Percentiles rank a stretch among this genome's conserved stretches.
Conservation (phyloP, 768 basidiomycete species). For the Kwoniella botswanensis region DNA sequence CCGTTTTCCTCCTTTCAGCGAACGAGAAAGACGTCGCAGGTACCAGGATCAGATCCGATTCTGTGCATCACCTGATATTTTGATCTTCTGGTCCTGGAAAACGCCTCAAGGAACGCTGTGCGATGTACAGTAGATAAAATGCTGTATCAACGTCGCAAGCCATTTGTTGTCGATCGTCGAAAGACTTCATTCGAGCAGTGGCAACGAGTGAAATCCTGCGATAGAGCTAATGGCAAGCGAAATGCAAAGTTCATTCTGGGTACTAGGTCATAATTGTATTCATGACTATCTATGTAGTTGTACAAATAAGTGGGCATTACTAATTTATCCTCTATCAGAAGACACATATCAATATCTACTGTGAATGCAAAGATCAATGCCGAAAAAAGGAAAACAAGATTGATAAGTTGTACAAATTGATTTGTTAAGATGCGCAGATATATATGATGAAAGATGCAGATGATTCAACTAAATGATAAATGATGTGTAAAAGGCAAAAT, state of each 20-base stretch:
- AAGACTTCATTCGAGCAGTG: too few species aligned
- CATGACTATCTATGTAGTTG: neutral
- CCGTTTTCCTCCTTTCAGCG: too few species aligned
- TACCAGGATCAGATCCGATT: too few species aligned
- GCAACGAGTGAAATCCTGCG: neutral
- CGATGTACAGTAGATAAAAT: too few species aligned
- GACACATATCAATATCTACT: neutral
- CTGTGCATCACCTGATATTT: too few species aligned
- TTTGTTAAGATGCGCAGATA: neutral
- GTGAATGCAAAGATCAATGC: neutral
- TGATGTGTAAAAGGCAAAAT: neutral
- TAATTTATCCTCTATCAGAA: neutral
- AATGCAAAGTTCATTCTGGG: neutral
- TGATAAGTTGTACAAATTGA: slow-evolving; percentile 1
- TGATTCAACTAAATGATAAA: slow-evolving; percentile 1
- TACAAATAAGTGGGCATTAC: slow-evolving; percentile 2
- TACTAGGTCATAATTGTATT: neutral
- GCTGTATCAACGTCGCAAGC: too few species aligned
- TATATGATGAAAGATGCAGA: slow-evolving; percentile 12
- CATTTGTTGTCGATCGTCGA: too few species aligned
- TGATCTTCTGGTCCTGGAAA: too few species aligned
- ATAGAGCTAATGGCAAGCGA: neutral
- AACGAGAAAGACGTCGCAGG: too few species aligned
- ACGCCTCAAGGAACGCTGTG: too few species aligned
- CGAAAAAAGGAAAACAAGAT: neutral